Conservation (phyloP, 306 rosid genomes). For the Casuarina equisetifolia region DNA sequence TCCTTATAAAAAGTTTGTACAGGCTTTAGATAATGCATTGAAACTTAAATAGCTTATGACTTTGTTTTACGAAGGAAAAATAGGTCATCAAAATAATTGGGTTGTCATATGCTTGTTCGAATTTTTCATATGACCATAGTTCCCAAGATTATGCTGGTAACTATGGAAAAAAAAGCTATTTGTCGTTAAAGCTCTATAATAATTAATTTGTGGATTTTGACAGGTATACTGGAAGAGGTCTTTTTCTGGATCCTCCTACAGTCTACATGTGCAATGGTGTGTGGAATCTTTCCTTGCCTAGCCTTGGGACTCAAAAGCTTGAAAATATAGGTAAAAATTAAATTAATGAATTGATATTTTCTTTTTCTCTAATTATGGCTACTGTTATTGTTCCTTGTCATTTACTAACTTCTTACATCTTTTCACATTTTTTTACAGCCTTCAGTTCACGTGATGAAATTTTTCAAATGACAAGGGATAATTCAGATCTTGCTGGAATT, state of each 20-base stretch:
- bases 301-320: constrained; percentile 28
- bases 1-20: too few species aligned
- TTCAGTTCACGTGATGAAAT: constrained; percentile 67
- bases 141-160: constrained; percentile 4
- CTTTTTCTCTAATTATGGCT: not conserved
- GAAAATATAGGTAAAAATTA: constrained; percentile 46
- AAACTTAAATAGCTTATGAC: too few species aligned
- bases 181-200: constrained; percentile 24
- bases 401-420: constrained; percentile 31
- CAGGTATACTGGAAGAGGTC: constrained; percentile 97
- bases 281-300: constrained; percentile 76
- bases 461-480: constrained; percentile 66
- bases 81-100: not conserved
- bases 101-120: constrained; percentile 17
- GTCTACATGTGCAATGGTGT: constrained; percentile 58
- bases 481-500: constrained; percentile 61
- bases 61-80: too few species aligned
- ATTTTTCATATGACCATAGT: constrained; percentile 4
- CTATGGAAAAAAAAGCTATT: constrained; percentile 20
- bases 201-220: constrained; percentile 32
- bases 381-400: constrained; percentile 14
- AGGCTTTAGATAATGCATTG: too few species aligned
- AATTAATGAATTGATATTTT: not conserved
- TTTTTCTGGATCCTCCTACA: constrained; percentile 88
- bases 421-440: constrained; percentile 48